Conservation (phyloP, 2,329 filamentous ascomycete species). For the Fusarium vanettenii region DNA sequence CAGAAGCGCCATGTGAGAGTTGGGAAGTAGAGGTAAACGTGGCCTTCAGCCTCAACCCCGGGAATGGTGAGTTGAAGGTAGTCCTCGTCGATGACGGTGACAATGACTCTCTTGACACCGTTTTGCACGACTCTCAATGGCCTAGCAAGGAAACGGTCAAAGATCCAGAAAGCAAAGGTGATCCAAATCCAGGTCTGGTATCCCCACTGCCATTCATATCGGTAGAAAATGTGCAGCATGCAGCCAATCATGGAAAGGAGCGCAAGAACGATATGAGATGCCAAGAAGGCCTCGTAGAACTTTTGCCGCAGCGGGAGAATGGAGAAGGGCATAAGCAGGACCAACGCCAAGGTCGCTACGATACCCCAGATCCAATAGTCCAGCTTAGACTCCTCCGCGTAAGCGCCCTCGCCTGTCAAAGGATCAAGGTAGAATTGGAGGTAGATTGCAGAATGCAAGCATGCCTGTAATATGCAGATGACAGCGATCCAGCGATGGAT, state of each 20-base stretch:
- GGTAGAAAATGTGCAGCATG: constrained; percentile 54
- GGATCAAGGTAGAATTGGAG: neutral
- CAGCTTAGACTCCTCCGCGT: neutral
- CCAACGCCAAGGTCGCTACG: constrained; percentile 49
- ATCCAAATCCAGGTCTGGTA: constrained; percentile 52
- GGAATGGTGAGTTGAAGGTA: constrained; percentile 43
- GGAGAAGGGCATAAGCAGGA: constrained; percentile 46
- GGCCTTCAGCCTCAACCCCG: constrained; percentile 30
- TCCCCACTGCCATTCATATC: constrained; percentile 54
- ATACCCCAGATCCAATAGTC: constrained; percentile 49
- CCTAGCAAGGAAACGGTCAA: constrained; percentile 36
- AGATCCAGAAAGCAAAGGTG: constrained; percentile 41
- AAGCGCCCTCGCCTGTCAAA: neutral
- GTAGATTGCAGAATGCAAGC: constrained; percentile 52
- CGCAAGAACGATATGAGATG: constrained; percentile 54
- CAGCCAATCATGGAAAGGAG: constrained; percentile 54
- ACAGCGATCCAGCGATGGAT: constrained; percentile 62
- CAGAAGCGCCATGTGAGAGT: constrained; percentile 42
- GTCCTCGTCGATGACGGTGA: constrained; percentile 23
- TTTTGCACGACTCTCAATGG: constrained; percentile 19
- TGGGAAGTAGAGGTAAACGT: constrained; percentile 47
- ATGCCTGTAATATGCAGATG: constrained; percentile 56
- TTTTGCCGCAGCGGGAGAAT: constrained; percentile 50
- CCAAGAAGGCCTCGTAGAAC: constrained; percentile 57
- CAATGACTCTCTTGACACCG: neutral